Evolutionary conservation across 2,329 filamentous ascomycete genomes (phyloP).

Genomic region (Penicillium digitatum): DNA sequence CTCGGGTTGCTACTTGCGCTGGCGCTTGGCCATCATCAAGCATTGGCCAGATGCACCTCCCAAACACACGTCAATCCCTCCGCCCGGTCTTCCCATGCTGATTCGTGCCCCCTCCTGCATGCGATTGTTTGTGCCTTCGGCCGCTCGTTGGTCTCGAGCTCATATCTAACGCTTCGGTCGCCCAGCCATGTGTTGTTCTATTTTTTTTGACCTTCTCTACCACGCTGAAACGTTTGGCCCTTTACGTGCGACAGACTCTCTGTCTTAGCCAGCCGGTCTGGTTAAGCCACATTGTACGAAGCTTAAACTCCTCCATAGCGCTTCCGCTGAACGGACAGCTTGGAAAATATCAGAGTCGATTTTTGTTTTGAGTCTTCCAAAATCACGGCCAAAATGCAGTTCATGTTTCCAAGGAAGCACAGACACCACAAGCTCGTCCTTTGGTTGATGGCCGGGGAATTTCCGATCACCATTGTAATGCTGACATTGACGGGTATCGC

Average conservation of each 20-base stretch:
- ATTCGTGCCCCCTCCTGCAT: conserved; percentile 31
- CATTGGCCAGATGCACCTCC: conserved; percentile 36
- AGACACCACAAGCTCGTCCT: conserved; percentile 51
- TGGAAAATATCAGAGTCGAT: not conserved
- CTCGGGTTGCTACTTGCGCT: conserved; percentile 21
- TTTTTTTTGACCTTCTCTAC: conserved; percentile 9
- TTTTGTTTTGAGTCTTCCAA: not conserved
- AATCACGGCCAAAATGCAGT: conserved; percentile 34
- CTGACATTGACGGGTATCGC: conserved; percentile 61
- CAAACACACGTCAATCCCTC: conserved; percentile 25
- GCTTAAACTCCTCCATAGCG: not conserved
- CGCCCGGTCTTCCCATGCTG: conserved; percentile 22
- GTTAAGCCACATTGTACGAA: conserved; percentile 21
- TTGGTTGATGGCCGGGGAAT: conserved; percentile 52
- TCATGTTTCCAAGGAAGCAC: conserved; percentile 52
- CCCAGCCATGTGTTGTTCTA: conserved; percentile 19
- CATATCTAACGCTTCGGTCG: conserved; percentile 32
- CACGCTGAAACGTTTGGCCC: conserved; percentile 13
- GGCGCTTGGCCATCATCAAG: conserved; percentile 34
- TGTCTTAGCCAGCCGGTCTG: conserved; percentile 39
- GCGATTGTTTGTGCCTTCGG: conserved; percentile 15
- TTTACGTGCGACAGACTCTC: conserved; percentile 31
- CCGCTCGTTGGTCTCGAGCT: conserved; percentile 16
- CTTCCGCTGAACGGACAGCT: conserved; percentile 4
- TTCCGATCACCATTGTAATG: conserved; percentile 55